Base-by-base conservation (phyloP, 305 asterid species). In the Fraxinus latifolia region DNA sequence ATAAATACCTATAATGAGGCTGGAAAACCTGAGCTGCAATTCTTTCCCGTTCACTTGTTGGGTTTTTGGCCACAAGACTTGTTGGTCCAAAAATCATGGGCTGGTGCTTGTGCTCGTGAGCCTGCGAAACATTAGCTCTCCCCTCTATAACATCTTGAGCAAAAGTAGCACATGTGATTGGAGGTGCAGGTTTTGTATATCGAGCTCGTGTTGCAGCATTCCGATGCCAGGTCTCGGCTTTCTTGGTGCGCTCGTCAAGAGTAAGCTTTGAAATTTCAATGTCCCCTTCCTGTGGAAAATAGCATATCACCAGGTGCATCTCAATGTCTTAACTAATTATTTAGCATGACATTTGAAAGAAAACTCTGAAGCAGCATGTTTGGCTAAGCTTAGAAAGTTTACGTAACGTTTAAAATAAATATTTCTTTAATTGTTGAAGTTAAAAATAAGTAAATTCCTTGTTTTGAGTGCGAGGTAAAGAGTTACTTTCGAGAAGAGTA, bases 81-180 rank as follows among this genome's bases (percentile, higher is more conserved):
- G 99, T 87, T 7, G 99, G 99, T 83, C 99, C 99, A 85, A 94
- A 96, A 79, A 96, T 86, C 92, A 93, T 90, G 5, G 99, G 97
- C 77, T 92, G 97, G 86, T 95, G 98, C 86, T 93, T 94, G 89
- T 95, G 99, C 58, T 95, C 98, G 36, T 91, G 97, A 78, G 79
- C 80, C 82, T 96, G 92, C n/a, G 98, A 91, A 79, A 87, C 93
- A 7, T 82, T 67, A 21, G 97, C 92, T 83, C 99, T 89, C 77
- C 99, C 99, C 87, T 96, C 99, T 60, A 96, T 74, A 70, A 96
- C 97, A 83, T 96, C 98, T 87, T 96, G 99, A 53, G 99, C 99
- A 82, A 93, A 96, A 79, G 99, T 94, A 79, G 98, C 97, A 90
- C 99, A 96, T 39, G 99, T 94, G 83, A 96, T 96, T 58, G 99